A percentile compares a stretch with the other conserved stretches of the same genome.
phyloP scores from a whole-genome alignment of 148 eudicot species.

The Salicornia ramosissima region DNA sequence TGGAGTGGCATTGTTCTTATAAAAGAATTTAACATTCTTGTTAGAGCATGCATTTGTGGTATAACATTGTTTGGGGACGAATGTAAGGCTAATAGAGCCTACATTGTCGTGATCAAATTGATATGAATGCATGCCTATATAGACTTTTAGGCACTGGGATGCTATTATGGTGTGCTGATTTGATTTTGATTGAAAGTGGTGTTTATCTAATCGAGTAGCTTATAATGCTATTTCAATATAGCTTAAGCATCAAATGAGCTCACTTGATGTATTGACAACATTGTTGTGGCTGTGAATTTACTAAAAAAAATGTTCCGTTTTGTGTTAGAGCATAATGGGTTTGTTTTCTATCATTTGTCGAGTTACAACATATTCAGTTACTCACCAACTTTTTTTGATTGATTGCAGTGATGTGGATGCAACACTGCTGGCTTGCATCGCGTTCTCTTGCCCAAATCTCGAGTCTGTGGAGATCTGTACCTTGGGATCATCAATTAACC shows the following conservation, averaged over 20 bases:
- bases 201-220: no score
- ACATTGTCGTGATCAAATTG: no score
- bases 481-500: constrained; percentile 49
- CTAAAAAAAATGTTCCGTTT: neutral
- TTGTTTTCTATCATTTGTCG: constrained; percentile 1
- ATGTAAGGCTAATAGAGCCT: no score
- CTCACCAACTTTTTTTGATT: neutral
- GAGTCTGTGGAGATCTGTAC: constrained; percentile 70
- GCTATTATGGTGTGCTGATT: no score
- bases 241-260: no score
- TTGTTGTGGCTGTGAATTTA: neutral
- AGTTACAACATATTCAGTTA: neutral
- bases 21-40: no score
- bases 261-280: neutral
- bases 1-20: neutral
- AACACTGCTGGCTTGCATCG: constrained; percentile 90
- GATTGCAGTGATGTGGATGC: constrained; percentile 86
- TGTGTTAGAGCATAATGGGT: neutral
- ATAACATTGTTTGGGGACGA: no score
- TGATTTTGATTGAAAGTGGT: no score
- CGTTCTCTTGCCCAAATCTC: constrained; percentile 87
- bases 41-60: no score
- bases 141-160: no score
- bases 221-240: no score
- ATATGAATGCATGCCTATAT: no score